Evolutionary conservation across 169 alveolate genomes (phyloP).

Genomic region (Toxoplasma gondii): DNA sequence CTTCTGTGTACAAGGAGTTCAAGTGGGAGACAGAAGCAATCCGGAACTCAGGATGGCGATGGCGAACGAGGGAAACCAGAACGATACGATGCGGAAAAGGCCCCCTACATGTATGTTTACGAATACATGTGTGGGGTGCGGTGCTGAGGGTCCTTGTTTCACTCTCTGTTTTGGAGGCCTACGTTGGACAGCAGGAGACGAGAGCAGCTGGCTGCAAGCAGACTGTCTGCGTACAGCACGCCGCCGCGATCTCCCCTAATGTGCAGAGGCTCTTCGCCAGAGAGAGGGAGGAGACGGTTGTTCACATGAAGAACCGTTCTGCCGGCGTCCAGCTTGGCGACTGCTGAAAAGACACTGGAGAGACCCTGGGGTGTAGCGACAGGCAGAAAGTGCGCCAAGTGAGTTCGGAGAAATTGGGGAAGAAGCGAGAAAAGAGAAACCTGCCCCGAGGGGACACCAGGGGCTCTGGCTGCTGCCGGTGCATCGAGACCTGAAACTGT

Average conservation of each 20-base stretch:
- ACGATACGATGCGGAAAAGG: too few species aligned
- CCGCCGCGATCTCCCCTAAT: too few species aligned
- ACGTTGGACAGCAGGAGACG: background rate
- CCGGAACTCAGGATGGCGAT: too few species aligned
- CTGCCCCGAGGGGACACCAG: background rate
- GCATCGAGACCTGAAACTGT: background rate
- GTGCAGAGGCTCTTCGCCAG: too few species aligned
- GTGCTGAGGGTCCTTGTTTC: too few species aligned
- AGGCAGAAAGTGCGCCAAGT: background rate
- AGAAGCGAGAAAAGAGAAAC: background rate
- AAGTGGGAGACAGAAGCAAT: too few species aligned
- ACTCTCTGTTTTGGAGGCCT: background rate
- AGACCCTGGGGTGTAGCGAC: slow-evolving; percentile 40
- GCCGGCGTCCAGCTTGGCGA: slow-evolving; percentile 25
- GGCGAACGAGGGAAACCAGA: too few species aligned
- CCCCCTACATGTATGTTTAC: too few species aligned
- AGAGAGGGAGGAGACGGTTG: too few species aligned
- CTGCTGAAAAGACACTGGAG: background rate
- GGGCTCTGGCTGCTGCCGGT: background rate
- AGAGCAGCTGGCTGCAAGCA: background rate
- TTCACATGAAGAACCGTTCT: background rate
- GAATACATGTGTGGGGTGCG: too few species aligned
- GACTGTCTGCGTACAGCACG: background rate
- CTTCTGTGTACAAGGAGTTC: too few species aligned
- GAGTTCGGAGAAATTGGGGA: background rate